A percentile compares a stretch with the other conserved stretches of the same genome.
phyloP scores from a whole-genome alignment of 23 red algal genomes.

The Gracilaria gracilis region DNA sequence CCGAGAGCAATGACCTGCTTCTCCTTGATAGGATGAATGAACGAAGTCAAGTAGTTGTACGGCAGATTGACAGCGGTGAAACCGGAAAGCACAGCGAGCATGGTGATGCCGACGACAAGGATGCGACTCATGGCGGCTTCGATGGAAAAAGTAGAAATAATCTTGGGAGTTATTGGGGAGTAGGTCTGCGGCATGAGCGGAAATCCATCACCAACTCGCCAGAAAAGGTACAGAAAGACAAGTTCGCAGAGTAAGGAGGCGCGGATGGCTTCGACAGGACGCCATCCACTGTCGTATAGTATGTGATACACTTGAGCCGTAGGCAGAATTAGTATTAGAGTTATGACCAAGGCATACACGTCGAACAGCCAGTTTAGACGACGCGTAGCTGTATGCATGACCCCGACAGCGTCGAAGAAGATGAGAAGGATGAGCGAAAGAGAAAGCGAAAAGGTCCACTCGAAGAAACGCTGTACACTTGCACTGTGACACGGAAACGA shows the following conservation, averaged over 20 bases:
- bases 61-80: conserved; percentile 81
- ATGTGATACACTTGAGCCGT: conserved; percentile 77
- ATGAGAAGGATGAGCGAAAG: conserved; percentile 76
- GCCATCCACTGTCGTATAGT: conserved; percentile 54
- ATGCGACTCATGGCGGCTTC: conserved; percentile 71
- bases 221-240: conserved; percentile 70
- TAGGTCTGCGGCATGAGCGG: conserved; percentile 43
- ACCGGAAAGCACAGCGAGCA: conserved; percentile 81
- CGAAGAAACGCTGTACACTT: conserved; percentile 73
- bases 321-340: conserved; percentile 68
- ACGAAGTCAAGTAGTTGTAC: conserved; percentile 60
- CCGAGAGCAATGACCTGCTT: conserved; percentile 60
- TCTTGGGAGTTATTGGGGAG: conserved; percentile 12
- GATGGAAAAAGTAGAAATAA: conserved; percentile 51
- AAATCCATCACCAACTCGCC: conserved; percentile 64
- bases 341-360: conserved; percentile 69
- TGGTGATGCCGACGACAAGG: conserved; percentile 79
- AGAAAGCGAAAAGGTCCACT: conserved; percentile 74
- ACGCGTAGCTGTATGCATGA: conserved; percentile 74
- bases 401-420: conserved; percentile 66
- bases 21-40: conserved; percentile 72
- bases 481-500: conserved; percentile 38
- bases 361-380: conserved; percentile 75
- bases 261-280: conserved; percentile 40
- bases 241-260: conserved; percentile 46